phyloP scores from a whole-genome alignment of 169 alveolate genomes.

The Plasmodium cynomolgi region DNA sequence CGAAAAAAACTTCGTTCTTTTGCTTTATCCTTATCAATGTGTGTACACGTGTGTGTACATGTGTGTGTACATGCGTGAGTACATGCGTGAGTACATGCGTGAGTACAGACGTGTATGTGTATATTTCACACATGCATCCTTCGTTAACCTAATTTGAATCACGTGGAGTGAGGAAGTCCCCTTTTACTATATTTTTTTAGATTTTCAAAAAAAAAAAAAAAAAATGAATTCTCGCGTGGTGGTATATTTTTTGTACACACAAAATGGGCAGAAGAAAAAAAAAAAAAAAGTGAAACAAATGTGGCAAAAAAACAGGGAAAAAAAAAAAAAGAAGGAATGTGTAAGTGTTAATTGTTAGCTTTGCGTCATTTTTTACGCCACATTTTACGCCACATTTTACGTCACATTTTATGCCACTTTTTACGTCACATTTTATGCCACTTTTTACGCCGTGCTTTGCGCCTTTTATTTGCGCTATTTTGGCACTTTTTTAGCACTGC shows the following conservation, averaged over 20 bases:
- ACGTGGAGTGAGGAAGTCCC: slow-evolving; percentile 12
- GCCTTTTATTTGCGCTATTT: neutral
- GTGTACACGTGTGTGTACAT: neutral
- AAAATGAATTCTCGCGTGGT: neutral
- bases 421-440: neutral
- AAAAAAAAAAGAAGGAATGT: neutral
- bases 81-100: too few relatives aligned
- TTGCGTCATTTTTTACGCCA: neutral
- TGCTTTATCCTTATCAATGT: slow-evolving; percentile 11
- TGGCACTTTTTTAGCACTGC: neutral
- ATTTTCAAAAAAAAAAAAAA: neutral
- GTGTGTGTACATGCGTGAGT: neutral
- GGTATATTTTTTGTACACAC: slow-evolving; percentile 57
- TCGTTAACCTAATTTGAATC: slow-evolving; percentile 1
- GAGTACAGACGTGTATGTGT: slow-evolving; percentile 6
- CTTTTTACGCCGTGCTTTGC: neutral
- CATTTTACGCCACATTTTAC: neutral
- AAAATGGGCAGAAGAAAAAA: slow-evolving; percentile 22
- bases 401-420: neutral
- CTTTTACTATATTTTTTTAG: slow-evolving; percentile 3
- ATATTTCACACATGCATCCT: slow-evolving; percentile 3
- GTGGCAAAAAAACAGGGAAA: neutral
- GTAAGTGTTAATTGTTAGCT: neutral
- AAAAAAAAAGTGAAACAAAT: slow-evolving; percentile 3
- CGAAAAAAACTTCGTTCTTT: slow-evolving; percentile 1